phyloP scores from a whole-genome alignment of 2,329 filamentous ascomycete species.

The Ceratocystis destructans region DNA sequence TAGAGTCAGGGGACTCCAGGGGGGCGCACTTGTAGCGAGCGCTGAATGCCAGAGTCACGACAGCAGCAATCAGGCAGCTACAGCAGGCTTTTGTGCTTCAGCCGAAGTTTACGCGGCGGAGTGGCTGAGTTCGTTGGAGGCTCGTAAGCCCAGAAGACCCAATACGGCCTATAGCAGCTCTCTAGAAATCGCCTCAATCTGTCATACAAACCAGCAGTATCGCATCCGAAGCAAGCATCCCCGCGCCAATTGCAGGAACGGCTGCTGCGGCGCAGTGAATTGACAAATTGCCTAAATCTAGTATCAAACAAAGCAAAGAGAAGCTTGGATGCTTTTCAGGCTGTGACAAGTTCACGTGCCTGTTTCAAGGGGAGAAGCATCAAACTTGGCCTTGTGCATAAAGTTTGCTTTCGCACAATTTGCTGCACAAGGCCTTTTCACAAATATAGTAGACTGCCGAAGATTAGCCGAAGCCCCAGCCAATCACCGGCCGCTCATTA shows the following conservation, averaged over 20 bases:
- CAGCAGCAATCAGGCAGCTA: not conserved
- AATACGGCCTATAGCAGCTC: not conserved
- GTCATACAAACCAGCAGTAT: not conserved
- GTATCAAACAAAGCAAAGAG: not conserved
- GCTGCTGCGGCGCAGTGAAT: constrained; percentile 1
- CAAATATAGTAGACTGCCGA: not conserved
- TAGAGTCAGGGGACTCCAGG: no score
- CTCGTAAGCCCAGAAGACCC: not conserved
- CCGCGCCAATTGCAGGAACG: not conserved
- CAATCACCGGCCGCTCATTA: not conserved
- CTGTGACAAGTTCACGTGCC: not conserved
- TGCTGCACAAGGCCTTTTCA: not conserved
- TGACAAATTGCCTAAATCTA: not conserved
- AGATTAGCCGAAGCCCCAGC: not conserved
- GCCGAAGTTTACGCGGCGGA: not conserved
- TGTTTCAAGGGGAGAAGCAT: not conserved
- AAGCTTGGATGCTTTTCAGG: not conserved
- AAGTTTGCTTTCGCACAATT: not conserved
- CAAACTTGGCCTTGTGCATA: not conserved
- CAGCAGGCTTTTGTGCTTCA: not conserved
- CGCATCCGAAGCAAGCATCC: not conserved
- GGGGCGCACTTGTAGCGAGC: no score
- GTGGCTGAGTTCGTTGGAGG: not conserved
- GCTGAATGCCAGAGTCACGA: not conserved
- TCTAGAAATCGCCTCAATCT: not conserved